Base-by-base conservation (phyloP, 1,284 basidiomycete species). In the Puccinia sorghi region DNA sequence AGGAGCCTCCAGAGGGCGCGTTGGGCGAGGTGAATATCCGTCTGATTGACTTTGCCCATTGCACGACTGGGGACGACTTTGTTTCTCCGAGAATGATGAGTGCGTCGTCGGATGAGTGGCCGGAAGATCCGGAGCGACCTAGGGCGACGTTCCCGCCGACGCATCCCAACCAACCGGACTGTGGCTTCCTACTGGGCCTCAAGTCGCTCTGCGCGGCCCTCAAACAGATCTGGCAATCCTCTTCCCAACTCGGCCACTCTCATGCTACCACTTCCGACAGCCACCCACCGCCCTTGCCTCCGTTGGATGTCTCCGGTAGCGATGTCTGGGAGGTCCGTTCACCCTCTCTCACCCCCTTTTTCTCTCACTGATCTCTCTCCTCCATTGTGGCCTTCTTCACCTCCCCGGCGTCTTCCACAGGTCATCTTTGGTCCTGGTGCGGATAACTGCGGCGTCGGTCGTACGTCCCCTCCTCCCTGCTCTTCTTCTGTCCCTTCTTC, bases 31-130 rank as follows among this genome's bases (percentile, higher is more conserved):
- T 99, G 80, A 94, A 93, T 83, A 92, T 99, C 81, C 92, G 95
- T 39, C 90, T 99, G 78, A 97, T 99, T 80, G 96, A 99, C 85
- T 99, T 99, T 86, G 97, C 96, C 8, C 96, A 98, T 85, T 98
- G 96, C 80, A 98, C 95, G 9, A 98, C 95, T 0, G 96, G 96
- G 8, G 88, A 88, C 63, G 97, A 99, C 85, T 98, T 94, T 88
- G 13, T 84, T 92, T 74, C 89, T 90, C 12, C 84, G 85, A 32
- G 84, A 67, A 1, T 37, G 74, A 48, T 56, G 7, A 1, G 61
- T 72, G 15, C 32, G 59, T 20, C 17, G 13, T 1, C 2, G 1
- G 43, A 7, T 7, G 43, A 46, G 22, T n/a, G 82, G 4, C 80
- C 82, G 67, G 80, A 80, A 50, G 80, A 80, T 13, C 39, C 25